phyloP scores from a whole-genome alignment of 2,329 filamentous ascomycete genomes.

The Pseudogymnoascus sp. region DNA sequence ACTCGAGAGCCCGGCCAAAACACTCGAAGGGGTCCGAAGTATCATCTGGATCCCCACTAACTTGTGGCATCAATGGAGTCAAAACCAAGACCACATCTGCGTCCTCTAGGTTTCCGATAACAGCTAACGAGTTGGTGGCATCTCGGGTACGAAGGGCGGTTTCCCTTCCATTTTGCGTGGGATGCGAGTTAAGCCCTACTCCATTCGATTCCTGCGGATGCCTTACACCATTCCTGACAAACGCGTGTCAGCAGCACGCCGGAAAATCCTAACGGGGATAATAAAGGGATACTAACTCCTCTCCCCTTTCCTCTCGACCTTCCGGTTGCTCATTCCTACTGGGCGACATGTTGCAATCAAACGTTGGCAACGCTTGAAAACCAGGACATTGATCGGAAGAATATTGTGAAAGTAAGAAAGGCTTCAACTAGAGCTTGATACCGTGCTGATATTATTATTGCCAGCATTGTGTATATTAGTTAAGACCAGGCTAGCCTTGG shows the following conservation, averaged over 20 bases:
- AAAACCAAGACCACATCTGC: constrained; percentile 54
- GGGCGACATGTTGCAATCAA: constrained; percentile 1
- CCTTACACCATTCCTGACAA: not conserved
- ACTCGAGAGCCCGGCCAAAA: constrained; percentile 56
- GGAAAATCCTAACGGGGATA: not conserved
- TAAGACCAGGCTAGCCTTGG: not conserved
- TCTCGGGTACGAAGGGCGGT: constrained; percentile 20
- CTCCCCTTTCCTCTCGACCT: not conserved
- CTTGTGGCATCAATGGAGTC: constrained; percentile 48
- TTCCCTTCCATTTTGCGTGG: not conserved
- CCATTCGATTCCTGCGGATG: not conserved
- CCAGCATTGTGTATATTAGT: not conserved
- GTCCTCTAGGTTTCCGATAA: constrained; percentile 39
- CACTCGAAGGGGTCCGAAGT: constrained; percentile 64
- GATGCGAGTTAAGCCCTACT: not conserved
- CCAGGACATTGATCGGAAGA: not conserved
- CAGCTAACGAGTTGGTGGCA: constrained; percentile 39
- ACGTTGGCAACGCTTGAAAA: not conserved
- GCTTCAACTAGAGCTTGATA: not conserved
- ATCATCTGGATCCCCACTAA: constrained; percentile 35
- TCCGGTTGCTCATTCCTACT: not conserved
- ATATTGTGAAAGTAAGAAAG: not conserved
- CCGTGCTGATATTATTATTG: not conserved
- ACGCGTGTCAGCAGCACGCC: not conserved
- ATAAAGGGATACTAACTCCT: not conserved